These are phyloP conservation scores for Neoboletus magnificus DNA, from an alignment of 768 basidiomycete genomes.

Conservation along the genomic window DNA sequence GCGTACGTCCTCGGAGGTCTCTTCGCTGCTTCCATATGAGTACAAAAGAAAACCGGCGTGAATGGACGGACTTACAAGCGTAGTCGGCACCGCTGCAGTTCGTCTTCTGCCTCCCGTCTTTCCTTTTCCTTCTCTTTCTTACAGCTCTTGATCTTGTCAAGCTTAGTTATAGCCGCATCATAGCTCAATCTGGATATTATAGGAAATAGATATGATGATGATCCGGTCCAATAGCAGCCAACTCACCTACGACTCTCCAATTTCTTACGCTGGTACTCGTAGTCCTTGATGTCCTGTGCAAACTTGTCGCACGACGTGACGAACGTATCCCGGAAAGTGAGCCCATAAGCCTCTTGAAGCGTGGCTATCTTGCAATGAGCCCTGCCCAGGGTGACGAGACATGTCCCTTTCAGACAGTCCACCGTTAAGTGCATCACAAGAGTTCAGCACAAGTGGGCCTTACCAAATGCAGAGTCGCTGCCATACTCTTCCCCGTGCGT, in stretches of 20 bases:
- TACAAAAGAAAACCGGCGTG: neutral
- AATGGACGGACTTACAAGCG: conserved; percentile 60
- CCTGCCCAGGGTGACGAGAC: conserved; percentile 70
- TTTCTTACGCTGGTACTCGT: conserved; percentile 78
- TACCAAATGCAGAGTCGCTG: conserved; percentile 73
- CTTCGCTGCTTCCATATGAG: conserved; percentile 54
- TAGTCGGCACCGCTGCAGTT: conserved; percentile 63
- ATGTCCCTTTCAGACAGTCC: conserved; percentile 48
- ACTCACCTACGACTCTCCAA: conserved; percentile 77
- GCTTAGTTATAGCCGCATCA: conserved; percentile 70
- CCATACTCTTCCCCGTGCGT: conserved; percentile 78
- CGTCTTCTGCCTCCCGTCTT: conserved; percentile 73
- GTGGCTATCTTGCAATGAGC: conserved; percentile 84
- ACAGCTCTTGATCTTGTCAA: conserved; percentile 58
- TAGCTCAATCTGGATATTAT: conserved; percentile 55
- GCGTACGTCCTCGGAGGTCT: conserved; percentile 82
- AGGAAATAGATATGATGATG: neutral
- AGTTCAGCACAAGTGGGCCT: conserved; percentile 13
- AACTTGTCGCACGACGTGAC: conserved; percentile 62
- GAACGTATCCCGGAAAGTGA: conserved; percentile 72
- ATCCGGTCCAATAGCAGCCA: neutral
- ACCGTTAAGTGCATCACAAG: neutral
- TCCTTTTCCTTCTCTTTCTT: conserved; percentile 87
- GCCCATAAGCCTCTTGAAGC: conserved; percentile 77
- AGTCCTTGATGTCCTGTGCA: conserved; percentile 77